Percentiles rank a stretch among this genome's conserved stretches.
These are phyloP conservation scores for Fusarium sambucinum DNA, from an alignment of 2,329 filamentous ascomycete species.

Conservation along the genomic window DNA sequence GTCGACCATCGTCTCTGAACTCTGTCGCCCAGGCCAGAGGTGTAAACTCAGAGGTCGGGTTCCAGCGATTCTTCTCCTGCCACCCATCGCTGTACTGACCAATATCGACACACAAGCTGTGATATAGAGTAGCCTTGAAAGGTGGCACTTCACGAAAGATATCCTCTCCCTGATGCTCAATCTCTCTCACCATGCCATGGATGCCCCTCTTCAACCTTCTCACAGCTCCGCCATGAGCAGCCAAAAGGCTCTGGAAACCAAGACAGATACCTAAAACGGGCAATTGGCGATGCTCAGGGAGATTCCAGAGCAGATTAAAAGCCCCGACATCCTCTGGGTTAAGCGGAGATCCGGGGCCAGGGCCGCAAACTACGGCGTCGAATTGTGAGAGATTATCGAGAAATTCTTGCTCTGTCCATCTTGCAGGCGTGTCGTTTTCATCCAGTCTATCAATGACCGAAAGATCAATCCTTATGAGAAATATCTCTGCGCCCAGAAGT, in stretches of 20 bases:
- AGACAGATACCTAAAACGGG: conserved; percentile 91
- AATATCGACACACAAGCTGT: conserved; percentile 70
- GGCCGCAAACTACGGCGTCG: conserved; percentile 89
- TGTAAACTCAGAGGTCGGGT: conserved; percentile 59
- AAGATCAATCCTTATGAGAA: conserved; percentile 55
- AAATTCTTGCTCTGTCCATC: conserved; percentile 60
- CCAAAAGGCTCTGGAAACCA: conserved; percentile 85
- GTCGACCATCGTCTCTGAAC: conserved; percentile 51
- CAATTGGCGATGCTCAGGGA: conserved; percentile 69
- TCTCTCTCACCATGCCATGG: conserved; percentile 82
- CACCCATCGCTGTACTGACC: conserved; percentile 53
- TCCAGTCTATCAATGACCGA: conserved; percentile 61
- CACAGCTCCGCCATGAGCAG: conserved; percentile 75
- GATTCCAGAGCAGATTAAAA: conserved; percentile 80
- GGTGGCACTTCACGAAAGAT: conserved; percentile 73
- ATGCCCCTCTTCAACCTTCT: conserved; percentile 76
- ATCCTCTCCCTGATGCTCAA: conserved; percentile 70
- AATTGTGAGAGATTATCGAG: conserved; percentile 65
- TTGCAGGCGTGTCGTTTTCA: conserved; percentile 9
- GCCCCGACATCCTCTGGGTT: conserved; percentile 82
- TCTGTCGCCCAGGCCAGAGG: conserved; percentile 74
- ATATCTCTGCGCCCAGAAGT: conserved; percentile 74
- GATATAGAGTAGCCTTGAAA: conserved; percentile 82
- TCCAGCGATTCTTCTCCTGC: conserved; percentile 54
- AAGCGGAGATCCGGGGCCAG: conserved; percentile 86